Base-by-base conservation (phyloP, 169 alveolate species). In the Neospora caninum region DNA sequence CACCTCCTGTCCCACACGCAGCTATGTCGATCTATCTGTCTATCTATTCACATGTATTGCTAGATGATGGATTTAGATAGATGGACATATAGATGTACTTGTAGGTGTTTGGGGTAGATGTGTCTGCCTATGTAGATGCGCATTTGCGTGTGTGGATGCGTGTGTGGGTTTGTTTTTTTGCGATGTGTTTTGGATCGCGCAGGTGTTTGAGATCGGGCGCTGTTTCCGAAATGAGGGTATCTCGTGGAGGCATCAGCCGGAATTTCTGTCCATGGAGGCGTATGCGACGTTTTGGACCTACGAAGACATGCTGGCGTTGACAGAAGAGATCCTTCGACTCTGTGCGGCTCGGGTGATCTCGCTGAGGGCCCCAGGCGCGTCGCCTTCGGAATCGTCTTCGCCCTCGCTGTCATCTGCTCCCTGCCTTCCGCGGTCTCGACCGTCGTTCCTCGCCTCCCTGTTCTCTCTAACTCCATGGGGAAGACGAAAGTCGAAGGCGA, bases 201-300 rank as follows among this genome's bases (percentile, higher is more conserved):
- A 96, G 69, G 99, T 99, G 22, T 99, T 97, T 95, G 99, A 99
- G 97, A 98, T 99, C 64, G 99, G 99, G 54, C 99, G 99, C 95
- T 97, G 98, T 94, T 99, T 99, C 96, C 98, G 99, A 95, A 99
- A 99, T 96, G 99, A 99, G 97, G 97, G 99, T 7, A 98, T 99
- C 80, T 99, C 98, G 93, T 91, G 97, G 91, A 96, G 99, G 27
- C 99, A 99, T 95, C 98, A 99, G 95, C 99, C 99, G 34, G 99
- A 99, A 96, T 99, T 99, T 96, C 99, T 99, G 18, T 98, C 99
- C 69, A 96, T 98, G 93, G 99, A 99, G 95, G 97, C 99, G 88
- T 99, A 99, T 96, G 95, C 96, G 96, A 97, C 99, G 80, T 98
- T 98, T 95, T 99, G 99, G 36, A 99, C 98, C 94, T 98, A 98